A percentile compares a stretch with the other conserved stretches of the same genome.
These are phyloP conservation scores for Leccinum subrobustum DNA, from an alignment of 1,284 basidiomycete genomes.

Conservation along the genomic window DNA sequence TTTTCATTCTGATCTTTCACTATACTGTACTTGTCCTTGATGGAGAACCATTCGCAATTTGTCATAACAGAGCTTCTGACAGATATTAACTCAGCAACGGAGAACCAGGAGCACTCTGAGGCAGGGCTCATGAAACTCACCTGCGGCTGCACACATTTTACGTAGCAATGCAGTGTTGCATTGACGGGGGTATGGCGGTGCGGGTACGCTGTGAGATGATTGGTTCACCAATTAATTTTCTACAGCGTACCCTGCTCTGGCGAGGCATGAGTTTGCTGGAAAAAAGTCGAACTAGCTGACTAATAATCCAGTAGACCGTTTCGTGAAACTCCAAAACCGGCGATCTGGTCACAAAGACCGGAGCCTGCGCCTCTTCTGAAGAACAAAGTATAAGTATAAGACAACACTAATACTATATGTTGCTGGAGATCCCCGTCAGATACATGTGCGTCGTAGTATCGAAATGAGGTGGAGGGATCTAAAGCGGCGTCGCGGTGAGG, in stretches of 20 bases:
- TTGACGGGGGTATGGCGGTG: background rate
- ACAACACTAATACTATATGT: background rate
- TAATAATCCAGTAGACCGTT: background rate
- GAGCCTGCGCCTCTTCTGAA: background rate
- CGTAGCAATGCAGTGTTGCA: background rate
- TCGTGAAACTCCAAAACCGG: background rate
- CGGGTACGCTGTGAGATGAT: background rate
- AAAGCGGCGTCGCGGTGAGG: background rate
- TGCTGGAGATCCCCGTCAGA: background rate
- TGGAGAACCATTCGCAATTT: background rate
- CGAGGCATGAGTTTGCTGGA: background rate
- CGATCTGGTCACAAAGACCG: background rate
- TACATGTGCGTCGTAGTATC: background rate
- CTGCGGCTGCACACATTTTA: background rate
- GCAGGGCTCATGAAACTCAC: slow-evolving; percentile 2
- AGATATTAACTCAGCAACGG: background rate
- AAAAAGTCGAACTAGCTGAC: background rate
- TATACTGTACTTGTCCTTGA: background rate
- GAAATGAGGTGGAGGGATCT: background rate
- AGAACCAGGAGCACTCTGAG: background rate
- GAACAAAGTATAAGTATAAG: too few relatives aligned
- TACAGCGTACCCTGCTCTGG: background rate
- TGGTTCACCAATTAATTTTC: background rate
- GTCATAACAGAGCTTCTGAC: background rate
- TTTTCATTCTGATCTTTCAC: background rate